Conservation (phyloP, 176 grass and related monocot species). For the Zoysia japonica region DNA sequence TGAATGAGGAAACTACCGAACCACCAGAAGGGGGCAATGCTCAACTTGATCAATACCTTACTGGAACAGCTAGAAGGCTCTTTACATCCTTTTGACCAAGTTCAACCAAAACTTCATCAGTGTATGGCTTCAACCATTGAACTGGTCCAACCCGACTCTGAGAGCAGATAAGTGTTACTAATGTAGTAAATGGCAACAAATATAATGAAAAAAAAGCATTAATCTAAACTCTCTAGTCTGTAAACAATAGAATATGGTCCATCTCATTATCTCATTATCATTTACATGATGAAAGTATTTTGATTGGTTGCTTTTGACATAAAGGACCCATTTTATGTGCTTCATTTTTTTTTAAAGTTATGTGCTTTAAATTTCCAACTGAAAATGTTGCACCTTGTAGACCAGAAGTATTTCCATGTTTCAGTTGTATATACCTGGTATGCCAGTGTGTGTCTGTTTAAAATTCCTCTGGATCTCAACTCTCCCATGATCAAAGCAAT, state of each 20-base stretch:
- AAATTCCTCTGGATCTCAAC: constrained; percentile 77
- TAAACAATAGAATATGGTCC: background rate
- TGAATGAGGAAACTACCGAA: background rate
- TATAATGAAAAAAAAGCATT: background rate
- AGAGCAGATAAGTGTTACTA: constrained; percentile 35
- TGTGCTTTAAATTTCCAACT: background rate
- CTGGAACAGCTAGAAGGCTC: constrained; percentile 86
- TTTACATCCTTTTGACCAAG: constrained; percentile 82
- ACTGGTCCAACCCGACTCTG: constrained; percentile 92
- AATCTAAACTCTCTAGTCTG: background rate
- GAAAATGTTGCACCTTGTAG: background rate
- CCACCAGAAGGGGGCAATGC: background rate
- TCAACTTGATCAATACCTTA: constrained; percentile 61
- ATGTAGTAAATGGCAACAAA: background rate
- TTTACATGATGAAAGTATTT: background rate
- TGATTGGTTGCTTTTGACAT: background rate
- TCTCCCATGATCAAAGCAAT: constrained; percentile 87
- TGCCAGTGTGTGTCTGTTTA: constrained; percentile 76
- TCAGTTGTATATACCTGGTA: constrained; percentile 66
- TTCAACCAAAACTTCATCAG: constrained; percentile 82
- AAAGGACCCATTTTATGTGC: background rate
- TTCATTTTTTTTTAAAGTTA: too few relatives aligned
- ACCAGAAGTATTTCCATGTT: constrained; percentile 5
- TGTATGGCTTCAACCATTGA: constrained; percentile 97
- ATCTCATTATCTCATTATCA: background rate